A percentile compares a stretch with the other conserved stretches of the same genome.
These are phyloP conservation scores for Xylaria venustula DNA, from an alignment of 495 filamentous ascomycete species.

Conservation along the genomic window DNA sequence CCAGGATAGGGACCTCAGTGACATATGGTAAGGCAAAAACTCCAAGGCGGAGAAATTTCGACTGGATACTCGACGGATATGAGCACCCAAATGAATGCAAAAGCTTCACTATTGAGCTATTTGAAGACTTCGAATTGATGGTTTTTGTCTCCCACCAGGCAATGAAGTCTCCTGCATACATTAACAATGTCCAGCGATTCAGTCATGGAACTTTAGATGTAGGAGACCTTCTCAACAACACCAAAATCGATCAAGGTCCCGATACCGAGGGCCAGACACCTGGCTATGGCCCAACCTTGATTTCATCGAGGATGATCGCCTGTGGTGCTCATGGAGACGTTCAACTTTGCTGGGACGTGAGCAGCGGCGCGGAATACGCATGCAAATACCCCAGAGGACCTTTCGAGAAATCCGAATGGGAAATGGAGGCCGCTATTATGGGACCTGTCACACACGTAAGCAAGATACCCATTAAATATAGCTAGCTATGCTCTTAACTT, in stretches of 20 bases:
- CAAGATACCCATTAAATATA: background rate
- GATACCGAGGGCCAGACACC: background rate
- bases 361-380: background rate
- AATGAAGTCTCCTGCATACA: background rate
- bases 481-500: too few relatives aligned
- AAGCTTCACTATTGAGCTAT: background rate
- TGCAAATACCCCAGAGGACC: background rate
- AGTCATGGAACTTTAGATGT: background rate
- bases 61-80: background rate
- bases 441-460: background rate
- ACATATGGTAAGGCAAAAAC: background rate
- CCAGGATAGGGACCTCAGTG: background rate
- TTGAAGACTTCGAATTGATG: background rate
- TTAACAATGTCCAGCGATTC: background rate
- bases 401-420: background rate
- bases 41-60: background rate
- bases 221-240: background rate
- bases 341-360: background rate
- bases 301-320: background rate
- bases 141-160: background rate
- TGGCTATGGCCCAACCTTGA: background rate
- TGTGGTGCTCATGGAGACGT: background rate
- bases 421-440: background rate
- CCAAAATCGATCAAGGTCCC: background rate
- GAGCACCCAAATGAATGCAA: background rate